Evolutionary conservation across 768 basidiomycete species (phyloP), one percentile per base, ranked within the genome.

Genomic region (Trametes elegans): DNA sequence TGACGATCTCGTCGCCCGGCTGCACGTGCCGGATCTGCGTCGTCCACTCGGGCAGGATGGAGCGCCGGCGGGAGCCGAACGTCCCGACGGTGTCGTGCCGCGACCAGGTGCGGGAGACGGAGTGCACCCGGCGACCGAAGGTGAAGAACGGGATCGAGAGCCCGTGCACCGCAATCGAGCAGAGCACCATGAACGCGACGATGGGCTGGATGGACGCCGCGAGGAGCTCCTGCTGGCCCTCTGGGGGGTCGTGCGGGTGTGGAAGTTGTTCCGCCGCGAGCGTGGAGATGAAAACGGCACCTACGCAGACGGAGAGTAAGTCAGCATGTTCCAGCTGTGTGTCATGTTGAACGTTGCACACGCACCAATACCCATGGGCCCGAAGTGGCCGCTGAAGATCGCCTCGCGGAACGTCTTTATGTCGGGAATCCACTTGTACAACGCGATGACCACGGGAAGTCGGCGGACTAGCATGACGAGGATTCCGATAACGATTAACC

Each of bases 91-190:
- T 75, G 27, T 85, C 80, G 61, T 88, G 83, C 47, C 93, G 78
- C 8, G 93, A 95, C 87, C 90, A 93, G 7, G 96, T 98, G 61
- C 93, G 81, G 13, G 90, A 88, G 49, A 92, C 87, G 16, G 82
- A 87, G 68, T 95, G 93, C n/a, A 98, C 93, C 23, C 93, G 84
- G 27, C 90, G 79, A 16, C 93, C 88, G 26, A 98, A 83, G 19
- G 93, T 93, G 76, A 98, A 97, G 67, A 88, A 88, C 0, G 96
- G 93, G 60, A 99, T 97, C 10, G 93, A 95, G 7, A 97, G 76
- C 2, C 93, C 95, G 64, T 93, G 91, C 16, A 90, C 83, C 16
- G 88, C 78, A 57, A 98, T 90, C 0, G 93, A 96, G 62, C 84
- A 86, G 7, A 99, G 79, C 3, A 99, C 97, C 83, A 98, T 85